A percentile compares a stretch with the other conserved stretches of the same genome.
Evolutionary conservation across 805 yeast species (phyloP).

Genomic region (Phaffomyces antillensis): DNA sequence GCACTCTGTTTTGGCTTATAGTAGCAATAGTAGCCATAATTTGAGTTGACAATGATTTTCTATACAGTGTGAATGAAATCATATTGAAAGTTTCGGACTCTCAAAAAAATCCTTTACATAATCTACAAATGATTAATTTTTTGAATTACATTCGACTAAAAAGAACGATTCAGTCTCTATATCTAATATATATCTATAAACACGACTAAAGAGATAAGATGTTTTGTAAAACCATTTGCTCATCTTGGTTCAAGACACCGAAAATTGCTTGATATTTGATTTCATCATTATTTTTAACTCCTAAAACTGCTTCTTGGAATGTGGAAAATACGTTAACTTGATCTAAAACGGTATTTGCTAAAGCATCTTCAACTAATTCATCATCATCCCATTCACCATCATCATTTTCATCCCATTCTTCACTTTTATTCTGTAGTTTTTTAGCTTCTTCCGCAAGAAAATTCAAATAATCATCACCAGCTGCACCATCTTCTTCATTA

Average conservation of each 20-base stretch:
- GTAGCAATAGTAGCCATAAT: background rate
- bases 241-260: constrained; percentile 30
- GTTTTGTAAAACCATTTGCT: constrained; percentile 27
- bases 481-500: constrained; percentile 24
- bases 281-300: constrained; percentile 41
- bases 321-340: constrained; percentile 61
- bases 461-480: constrained; percentile 39
- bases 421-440: constrained; percentile 29
- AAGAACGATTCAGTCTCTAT: background rate
- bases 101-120: too few relatives aligned
- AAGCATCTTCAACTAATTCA: constrained; percentile 75
- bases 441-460: constrained; percentile 40
- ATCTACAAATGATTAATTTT: too few relatives aligned
- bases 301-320: constrained; percentile 48
- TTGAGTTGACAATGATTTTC: background rate
- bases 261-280: constrained; percentile 43
- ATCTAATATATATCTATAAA: background rate
- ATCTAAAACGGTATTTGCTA: constrained; percentile 75
- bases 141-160: too few relatives aligned
- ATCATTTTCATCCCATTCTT: constrained; percentile 28
- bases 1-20: background rate
- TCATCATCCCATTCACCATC: constrained; percentile 61
- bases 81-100: too few relatives aligned
- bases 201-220: constrained; percentile 6
- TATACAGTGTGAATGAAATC: too few relatives aligned